Conservation (phyloP, 306 rosid genomes). For the Casuarina equisetifolia region DNA sequence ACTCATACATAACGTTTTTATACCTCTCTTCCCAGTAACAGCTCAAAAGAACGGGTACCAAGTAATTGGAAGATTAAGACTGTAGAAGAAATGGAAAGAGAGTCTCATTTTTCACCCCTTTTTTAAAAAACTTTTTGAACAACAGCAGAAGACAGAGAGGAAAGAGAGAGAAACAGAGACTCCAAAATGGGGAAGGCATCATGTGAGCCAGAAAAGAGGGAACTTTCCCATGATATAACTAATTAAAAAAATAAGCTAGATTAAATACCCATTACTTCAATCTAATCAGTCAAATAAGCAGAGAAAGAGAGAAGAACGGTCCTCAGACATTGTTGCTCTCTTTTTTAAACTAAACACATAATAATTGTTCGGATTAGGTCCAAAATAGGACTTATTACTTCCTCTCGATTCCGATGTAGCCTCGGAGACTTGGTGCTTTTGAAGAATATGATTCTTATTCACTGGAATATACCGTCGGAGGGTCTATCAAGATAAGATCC, state of each 20-base stretch:
- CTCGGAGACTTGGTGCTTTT: not conserved
- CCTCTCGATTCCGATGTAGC: not conserved
- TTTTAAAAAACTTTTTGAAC: slow-evolving; percentile 3
- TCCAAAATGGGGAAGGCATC: slow-evolving; percentile 38
- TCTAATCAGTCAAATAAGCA: not conserved
- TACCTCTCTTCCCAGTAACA: not conserved
- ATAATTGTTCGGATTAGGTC: not conserved
- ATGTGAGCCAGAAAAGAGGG: slow-evolving; percentile 52
- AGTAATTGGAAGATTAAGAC: not conserved
- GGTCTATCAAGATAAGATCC: slow-evolving; percentile 2
- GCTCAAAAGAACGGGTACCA: not conserved
- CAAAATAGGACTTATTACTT: not conserved
- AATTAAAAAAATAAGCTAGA: not conserved
- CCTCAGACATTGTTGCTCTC: not conserved
- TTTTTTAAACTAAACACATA: not conserved
- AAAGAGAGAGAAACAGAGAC: slow-evolving; percentile 28
- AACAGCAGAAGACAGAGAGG: slow-evolving; percentile 21
- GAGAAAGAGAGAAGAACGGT: not conserved
- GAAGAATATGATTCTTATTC: not conserved
- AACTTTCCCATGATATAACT: slow-evolving; percentile 29
- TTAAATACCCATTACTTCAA: not conserved
- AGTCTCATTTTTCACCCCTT: not conserved
- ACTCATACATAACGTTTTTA: slow-evolving; percentile 2
- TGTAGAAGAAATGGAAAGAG: not conserved
- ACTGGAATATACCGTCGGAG: not conserved